Evolutionary conservation across 257 asterid genomes (phyloP).

Genomic region (Cynanchum wilfordii): DNA sequence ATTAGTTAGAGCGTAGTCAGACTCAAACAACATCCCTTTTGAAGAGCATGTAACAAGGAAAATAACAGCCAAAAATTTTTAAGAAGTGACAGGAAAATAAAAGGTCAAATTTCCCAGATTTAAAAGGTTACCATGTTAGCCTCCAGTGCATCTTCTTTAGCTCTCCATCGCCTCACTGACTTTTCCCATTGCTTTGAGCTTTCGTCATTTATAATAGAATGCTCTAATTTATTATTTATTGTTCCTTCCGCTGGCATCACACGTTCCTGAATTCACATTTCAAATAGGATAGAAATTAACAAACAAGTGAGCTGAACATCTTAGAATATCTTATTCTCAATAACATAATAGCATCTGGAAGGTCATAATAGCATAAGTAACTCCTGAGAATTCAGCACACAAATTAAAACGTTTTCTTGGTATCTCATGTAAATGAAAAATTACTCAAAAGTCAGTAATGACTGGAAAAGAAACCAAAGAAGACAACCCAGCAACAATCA

Average conservation of each 20-base stretch:
- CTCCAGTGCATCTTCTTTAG: conserved; percentile 57
- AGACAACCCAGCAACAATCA: neutral
- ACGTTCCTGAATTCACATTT: conserved; percentile 43
- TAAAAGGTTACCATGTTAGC: conserved; percentile 40
- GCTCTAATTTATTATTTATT: conserved; percentile 38
- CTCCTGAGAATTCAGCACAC: neutral
- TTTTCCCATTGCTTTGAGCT: conserved; percentile 39
- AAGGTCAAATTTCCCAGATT: neutral
- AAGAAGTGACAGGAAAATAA: neutral
- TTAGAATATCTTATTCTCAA: neutral
- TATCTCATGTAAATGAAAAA: neutral
- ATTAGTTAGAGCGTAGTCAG: neutral
- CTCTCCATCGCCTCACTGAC: conserved; percentile 47
- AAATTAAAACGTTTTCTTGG: neutral
- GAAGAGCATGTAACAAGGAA: neutral
- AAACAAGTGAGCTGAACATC: neutral
- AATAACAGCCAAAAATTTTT: neutral
- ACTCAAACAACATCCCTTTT: neutral
- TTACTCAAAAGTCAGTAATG: neutral
- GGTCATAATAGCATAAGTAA: neutral
- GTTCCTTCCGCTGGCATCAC: conserved; percentile 24
- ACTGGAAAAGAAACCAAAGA: neutral
- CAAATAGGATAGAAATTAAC: conserved; percentile 22
- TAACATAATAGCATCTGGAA: neutral
- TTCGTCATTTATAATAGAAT: conserved; percentile 36